Percentiles rank a stretch among this genome's conserved stretches.
Conservation (phyloP, 2,329 filamentous ascomycete genomes). For the Alternaria panax region DNA sequence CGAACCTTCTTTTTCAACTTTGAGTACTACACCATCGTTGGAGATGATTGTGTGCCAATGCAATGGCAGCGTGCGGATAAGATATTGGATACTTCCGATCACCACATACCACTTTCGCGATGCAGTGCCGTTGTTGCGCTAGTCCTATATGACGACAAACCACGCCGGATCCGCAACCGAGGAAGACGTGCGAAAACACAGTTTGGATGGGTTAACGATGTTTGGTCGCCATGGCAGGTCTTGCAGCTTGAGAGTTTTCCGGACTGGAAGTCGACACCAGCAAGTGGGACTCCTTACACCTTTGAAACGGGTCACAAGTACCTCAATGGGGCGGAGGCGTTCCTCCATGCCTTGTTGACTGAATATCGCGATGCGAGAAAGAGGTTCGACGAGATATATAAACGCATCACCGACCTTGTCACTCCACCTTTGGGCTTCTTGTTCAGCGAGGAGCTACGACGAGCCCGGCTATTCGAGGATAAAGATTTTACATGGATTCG, state of each 20-base stretch:
- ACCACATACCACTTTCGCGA: constrained; percentile 66
- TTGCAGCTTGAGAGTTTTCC: constrained; percentile 40
- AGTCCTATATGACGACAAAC: constrained; percentile 61
- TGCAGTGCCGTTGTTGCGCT: constrained; percentile 68
- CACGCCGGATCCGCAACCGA: constrained; percentile 59
- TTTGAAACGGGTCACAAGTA: constrained; percentile 65
- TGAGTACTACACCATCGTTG: constrained; percentile 70
- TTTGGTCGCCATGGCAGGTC: constrained; percentile 68
- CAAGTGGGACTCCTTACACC: constrained; percentile 58
- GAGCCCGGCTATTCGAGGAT: constrained; percentile 68
- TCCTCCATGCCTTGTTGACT: constrained; percentile 64
- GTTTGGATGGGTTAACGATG: constrained; percentile 64
- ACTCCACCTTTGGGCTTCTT: constrained; percentile 67
- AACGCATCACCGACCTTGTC: constrained; percentile 65
- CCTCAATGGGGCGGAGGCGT: constrained; percentile 68
- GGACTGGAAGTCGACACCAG: constrained; percentile 59
- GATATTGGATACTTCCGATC: constrained; percentile 50
- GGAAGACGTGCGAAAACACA: constrained; percentile 57
- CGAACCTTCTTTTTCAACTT: constrained; percentile 69
- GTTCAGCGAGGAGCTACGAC: constrained; percentile 63
- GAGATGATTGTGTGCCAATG: constrained; percentile 63
- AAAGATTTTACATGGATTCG: constrained; percentile 67
- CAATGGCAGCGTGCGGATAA: constrained; percentile 67
- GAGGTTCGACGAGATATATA: constrained; percentile 64
- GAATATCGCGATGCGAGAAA: constrained; percentile 69